Conservation (phyloP, 2,329 filamentous ascomycete species). For the Metarhizium robertsii region DNA sequence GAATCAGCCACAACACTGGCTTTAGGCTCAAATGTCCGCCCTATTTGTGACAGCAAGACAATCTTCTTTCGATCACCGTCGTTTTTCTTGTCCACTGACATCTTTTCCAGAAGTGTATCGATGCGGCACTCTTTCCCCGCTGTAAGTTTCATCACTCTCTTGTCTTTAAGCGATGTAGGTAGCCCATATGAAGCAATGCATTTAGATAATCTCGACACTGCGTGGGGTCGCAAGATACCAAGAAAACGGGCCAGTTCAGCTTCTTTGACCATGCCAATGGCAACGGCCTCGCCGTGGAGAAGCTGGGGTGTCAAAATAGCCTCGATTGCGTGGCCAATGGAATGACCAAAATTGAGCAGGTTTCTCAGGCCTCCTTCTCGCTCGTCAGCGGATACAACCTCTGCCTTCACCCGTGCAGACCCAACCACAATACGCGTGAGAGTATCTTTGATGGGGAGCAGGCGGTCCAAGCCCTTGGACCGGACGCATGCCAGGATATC, state of each 20-base stretch:
- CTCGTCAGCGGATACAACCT: conserved; percentile 90
- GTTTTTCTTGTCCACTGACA: conserved; percentile 99
- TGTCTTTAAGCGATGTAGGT: conserved; percentile 76
- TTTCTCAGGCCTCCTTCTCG: conserved; percentile 90
- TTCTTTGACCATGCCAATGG: conserved; percentile 98
- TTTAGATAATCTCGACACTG: conserved; percentile 82
- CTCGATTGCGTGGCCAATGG: conserved; percentile 94
- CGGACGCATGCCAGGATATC: conserved; percentile 49
- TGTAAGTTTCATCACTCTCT: conserved; percentile 70
- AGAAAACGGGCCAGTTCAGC: conserved; percentile 86
- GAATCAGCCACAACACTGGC: conserved; percentile 84
- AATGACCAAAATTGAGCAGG: conserved; percentile 94
- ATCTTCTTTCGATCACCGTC: conserved; percentile 93
- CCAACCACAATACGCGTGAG: conserved; percentile 76
- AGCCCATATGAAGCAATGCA: conserved; percentile 92
- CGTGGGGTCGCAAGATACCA: conserved; percentile 74
- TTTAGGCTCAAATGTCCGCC: conserved; percentile 75
- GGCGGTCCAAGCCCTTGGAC: conserved; percentile 38
- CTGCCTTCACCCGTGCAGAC: conserved; percentile 86
- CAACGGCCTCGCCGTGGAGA: conserved; percentile 89
- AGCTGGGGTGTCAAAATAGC: conserved; percentile 92
- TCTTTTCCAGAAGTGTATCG: conserved; percentile 77
- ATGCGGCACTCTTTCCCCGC: conserved; percentile 84
- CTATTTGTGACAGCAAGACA: conserved; percentile 83
- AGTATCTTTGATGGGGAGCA: conserved; percentile 60